Evolutionary conservation across 2,329 filamentous ascomycete species (phyloP).

Genomic region (Acrodontium crateriforme): DNA sequence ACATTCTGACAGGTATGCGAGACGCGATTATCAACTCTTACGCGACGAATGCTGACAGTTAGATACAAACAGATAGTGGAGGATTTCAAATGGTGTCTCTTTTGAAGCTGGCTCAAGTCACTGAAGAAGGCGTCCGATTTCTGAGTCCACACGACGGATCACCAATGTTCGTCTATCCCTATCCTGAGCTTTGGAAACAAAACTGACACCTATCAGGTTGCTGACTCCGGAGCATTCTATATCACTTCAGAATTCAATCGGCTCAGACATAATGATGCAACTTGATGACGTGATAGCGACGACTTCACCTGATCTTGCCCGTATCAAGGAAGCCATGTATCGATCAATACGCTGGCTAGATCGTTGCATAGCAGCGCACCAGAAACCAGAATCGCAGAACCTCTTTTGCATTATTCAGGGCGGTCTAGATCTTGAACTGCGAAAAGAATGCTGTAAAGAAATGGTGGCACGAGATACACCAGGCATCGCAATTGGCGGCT

Average conservation of each 20-base stretch:
- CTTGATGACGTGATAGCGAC: constrained; percentile 96
- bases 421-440: constrained; percentile 75
- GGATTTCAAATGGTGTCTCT: constrained; percentile 99
- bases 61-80: constrained; percentile 3
- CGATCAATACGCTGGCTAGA: constrained; percentile 92
- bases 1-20: constrained; percentile 62
- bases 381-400: constrained; percentile 70
- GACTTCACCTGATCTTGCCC: constrained; percentile 73
- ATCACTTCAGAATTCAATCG: constrained; percentile 87
- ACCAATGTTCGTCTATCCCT: constrained; percentile 52
- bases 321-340: constrained; percentile 91
- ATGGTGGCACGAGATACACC: constrained; percentile 89
- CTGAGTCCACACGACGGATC: constrained; percentile 90
- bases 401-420: constrained; percentile 98
- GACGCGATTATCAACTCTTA: neutral
- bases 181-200: neutral
- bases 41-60: neutral
- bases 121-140: constrained; percentile 90
- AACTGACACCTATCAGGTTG: constrained; percentile 38
- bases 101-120: constrained; percentile 81
- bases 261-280: constrained; percentile 99
- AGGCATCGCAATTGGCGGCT: constrained; percentile 87
- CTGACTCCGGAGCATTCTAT: constrained; percentile 97
- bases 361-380: constrained; percentile 81
- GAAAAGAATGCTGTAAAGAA: constrained; percentile 65